Conservation (phyloP, 768 basidiomycete genomes). For the Tephrocybe sp. region DNA sequence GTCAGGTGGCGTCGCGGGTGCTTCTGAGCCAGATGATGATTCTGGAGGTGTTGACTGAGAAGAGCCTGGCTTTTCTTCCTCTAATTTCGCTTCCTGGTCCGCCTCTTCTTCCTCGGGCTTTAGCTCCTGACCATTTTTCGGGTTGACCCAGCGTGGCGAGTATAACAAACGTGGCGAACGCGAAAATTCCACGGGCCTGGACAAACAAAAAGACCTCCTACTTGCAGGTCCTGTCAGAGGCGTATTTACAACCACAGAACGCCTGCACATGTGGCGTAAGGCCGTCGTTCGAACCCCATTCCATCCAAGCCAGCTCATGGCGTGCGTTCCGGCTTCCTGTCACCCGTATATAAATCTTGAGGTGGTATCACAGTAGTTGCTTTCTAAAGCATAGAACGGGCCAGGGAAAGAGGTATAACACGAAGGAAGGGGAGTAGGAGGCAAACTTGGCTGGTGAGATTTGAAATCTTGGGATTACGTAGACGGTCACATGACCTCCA, state of each 20-base stretch:
- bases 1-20: conserved; percentile 20
- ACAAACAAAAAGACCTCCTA: conserved; percentile 7
- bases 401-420: neutral
- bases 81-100: conserved; percentile 9
- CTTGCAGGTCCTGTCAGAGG: neutral
- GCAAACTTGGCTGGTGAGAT: neutral
- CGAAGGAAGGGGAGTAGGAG: neutral
- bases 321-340: neutral
- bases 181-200: conserved; percentile 10
- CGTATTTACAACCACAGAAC: conserved; percentile 4
- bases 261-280: conserved; percentile 15
- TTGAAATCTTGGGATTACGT: conserved; percentile 14
- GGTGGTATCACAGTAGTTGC: neutral
- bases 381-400: conserved; percentile 4
- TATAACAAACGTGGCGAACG: conserved; percentile 10
- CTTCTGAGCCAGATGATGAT: conserved; percentile 13
- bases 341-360: neutral
- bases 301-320: conserved; percentile 22
- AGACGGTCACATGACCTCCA: conserved; percentile 1
- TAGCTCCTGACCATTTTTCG: conserved; percentile 17
- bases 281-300: conserved; percentile 11
- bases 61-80: conserved; percentile 16
- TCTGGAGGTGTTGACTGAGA: conserved; percentile 14
- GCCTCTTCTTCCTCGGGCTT: conserved; percentile 13
- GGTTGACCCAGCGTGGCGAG: conserved; percentile 22